Evolutionary conservation across 176 grass and related monocot species (phyloP), one percentile per base, ranked within the genome.

Genomic region (Triticum turgidum): DNA sequence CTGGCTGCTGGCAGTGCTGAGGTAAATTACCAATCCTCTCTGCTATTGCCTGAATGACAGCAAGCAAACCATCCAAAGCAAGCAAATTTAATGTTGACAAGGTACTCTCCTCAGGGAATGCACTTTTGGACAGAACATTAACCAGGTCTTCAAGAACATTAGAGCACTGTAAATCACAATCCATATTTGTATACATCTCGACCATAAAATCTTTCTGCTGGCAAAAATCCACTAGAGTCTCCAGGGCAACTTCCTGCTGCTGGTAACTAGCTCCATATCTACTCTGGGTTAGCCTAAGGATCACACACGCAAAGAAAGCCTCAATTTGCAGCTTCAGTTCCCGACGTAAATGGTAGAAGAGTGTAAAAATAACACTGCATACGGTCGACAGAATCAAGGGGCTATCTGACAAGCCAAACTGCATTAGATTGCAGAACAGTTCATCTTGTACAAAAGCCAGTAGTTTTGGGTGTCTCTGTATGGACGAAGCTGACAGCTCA

Each of bases 171-270:
- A 99, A 87, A 85, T 99, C 94, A 83, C 97, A 99, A 56, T 99
- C 97, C 81, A 99, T 96, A 62, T 99, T 99, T 0, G 80, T 86
- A 94, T 96, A 96, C 97, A 99, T 99, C 87, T 99, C 97, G 17
- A 90, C 89, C 94, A 99, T 96, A 75, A 99, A 99, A 73, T 90
- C 90, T 86, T 96, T 96, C 75, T 99, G 97, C 86, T 90, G 84
- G 41, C 97, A 99, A 72, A 97, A 97, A 81, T 94, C 97, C 41
- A 96, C 89, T 33, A 99, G 72, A 84, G 92, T 83, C 87, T 99
- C 97, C 87, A 96, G 73, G 10, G 94, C 94, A 18, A 99, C 90
- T 88, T 99, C 97, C 81, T 99, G 92, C 78, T 96, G 94, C 83
- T 96, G 94, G 79, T 92, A 99, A 80, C 92, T 96, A 84, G 93